phyloP scores from a whole-genome alignment of 768 basidiomycete genomes.

The Tricholoma terreum region DNA sequence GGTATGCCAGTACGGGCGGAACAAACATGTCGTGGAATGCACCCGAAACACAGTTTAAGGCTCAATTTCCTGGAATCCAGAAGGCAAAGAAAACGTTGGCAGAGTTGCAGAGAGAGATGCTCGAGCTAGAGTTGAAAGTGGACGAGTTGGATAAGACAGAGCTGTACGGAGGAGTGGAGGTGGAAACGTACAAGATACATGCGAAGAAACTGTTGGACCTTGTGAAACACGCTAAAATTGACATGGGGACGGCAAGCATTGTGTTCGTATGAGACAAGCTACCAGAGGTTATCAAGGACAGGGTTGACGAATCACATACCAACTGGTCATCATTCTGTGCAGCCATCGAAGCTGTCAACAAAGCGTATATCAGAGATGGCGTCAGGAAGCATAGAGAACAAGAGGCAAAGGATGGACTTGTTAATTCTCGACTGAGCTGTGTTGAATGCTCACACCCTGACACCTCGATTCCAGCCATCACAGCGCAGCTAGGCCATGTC shows the following conservation, averaged over 20 bases:
- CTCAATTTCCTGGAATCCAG: background rate
- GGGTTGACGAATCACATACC: background rate
- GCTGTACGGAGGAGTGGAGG: background rate
- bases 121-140: background rate
- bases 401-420: background rate
- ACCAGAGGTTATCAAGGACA: background rate
- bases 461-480: too few species aligned
- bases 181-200: too few species aligned
- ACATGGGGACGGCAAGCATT: background rate
- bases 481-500: background rate
- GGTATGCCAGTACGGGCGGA: background rate
- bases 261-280: background rate
- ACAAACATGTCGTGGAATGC: background rate
- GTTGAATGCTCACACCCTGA: background rate
- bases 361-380: background rate
- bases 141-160: background rate
- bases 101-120: background rate
- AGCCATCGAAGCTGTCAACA: background rate
- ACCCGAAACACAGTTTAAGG: background rate
- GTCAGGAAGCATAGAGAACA: too few species aligned
- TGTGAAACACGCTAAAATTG: too few species aligned
- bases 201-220: too few species aligned
- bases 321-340: background rate
- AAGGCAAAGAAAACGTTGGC: background rate
- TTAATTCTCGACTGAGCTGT: background rate